Evolutionary conservation across 2,329 filamentous ascomycete genomes (phyloP), one percentile per base, ranked within the genome.

Genomic region (Aureobasidium namibiae): DNA sequence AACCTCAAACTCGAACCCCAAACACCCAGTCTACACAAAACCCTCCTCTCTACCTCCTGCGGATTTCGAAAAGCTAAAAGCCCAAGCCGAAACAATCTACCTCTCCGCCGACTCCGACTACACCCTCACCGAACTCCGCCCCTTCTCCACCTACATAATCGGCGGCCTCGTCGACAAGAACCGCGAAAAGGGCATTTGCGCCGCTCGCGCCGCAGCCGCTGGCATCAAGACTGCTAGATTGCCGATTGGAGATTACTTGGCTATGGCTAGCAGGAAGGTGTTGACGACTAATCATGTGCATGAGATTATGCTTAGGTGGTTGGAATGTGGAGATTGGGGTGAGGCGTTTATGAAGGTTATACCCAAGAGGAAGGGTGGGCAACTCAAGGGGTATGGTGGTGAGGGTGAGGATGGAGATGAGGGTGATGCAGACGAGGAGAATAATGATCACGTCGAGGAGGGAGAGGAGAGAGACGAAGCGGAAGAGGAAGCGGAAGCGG

Each of bases 81-180:
- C 23, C 16, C 42, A 60, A 48, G 79, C 80, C 50, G 82, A 87
- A 70, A 79, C 96, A 7, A 82, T 99, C 60, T 99, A 99, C 70
- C 83, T 99, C 4, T 90, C 90, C 8, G 91, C 91, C 16, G 94
- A 99, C 72, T 95, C 90, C n/a, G 85, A 88, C 0, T 81, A 95
- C 65, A 92, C 88, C 0, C 80, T 99, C 31, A 86, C 87, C 6
- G 82, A 88, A 44, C 81, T 99, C 44, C 90, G 92, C 70, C 90
- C 92, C 0, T 87, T 94, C 74, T 91, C 87, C 62, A 92, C 85
- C 61, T 99, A 99, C 72, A 87, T 99, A 63, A 88, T 99, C 59
- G 94, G 94, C 36, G 94, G 92, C 0, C 79, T 99, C 36, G 94
- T 99, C 26, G 94, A 99, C 76, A 92, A 92, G 75, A 99, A 99